These are phyloP conservation scores for Pichia sporocuriosa DNA, from an alignment of 805 yeast genomes.

Conservation along the genomic window DNA sequence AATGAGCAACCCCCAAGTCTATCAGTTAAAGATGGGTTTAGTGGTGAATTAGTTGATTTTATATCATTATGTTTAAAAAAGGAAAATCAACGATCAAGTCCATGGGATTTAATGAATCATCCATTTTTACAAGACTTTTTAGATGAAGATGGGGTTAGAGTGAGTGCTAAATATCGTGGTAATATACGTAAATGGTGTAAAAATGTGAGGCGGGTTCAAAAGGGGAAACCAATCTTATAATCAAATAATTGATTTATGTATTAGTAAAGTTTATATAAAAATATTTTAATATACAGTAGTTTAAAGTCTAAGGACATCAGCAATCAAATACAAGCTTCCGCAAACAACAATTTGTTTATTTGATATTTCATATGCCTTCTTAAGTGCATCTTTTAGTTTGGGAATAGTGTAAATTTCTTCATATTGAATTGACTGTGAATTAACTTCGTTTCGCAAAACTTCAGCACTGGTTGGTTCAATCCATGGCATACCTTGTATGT, in stretches of 20 bases:
- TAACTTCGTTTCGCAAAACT: conserved; percentile 25
- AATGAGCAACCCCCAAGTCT: conserved; percentile 85
- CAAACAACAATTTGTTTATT: conserved; percentile 43
- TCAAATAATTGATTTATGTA: neutral
- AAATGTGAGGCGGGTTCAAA: conserved; percentile 32
- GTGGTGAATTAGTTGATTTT: conserved; percentile 52
- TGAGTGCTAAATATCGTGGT: conserved; percentile 19
- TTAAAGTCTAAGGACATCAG: conserved; percentile 41
- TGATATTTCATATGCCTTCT: conserved; percentile 16
- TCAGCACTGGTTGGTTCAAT: conserved; percentile 41
- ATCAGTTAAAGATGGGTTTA: conserved; percentile 37
- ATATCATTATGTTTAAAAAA: conserved; percentile 69
- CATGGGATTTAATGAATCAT: conserved; percentile 54
- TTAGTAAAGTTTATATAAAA: neutral
- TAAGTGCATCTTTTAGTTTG: conserved; percentile 25
- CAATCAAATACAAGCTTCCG: conserved; percentile 65
- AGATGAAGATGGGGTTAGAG: conserved; percentile 28
- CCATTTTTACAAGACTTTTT: conserved; percentile 26
- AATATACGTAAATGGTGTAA: conserved; percentile 32
- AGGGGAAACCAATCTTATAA: conserved; percentile 26
- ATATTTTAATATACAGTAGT: no score
- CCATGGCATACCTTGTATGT: conserved; percentile 94
- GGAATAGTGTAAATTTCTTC: conserved; percentile 1
- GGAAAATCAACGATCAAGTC: conserved; percentile 68
- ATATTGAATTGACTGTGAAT: conserved; percentile 21